Conservation (phyloP, 805 yeast species). For the Wickerhamomyces rabaulensis region DNA sequence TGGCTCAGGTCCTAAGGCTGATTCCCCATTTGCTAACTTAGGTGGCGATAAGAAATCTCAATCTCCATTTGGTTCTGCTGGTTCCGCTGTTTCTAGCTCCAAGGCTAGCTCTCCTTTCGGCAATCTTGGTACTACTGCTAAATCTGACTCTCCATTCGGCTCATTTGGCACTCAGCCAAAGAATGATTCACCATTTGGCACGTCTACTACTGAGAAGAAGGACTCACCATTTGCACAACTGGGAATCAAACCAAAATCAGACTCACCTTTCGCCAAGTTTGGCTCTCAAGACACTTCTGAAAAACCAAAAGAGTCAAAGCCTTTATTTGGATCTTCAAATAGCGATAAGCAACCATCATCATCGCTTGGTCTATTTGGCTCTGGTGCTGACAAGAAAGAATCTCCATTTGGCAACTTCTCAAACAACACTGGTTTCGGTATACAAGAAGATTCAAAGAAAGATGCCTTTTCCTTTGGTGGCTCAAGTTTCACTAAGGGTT, state of each 20-base stretch:
- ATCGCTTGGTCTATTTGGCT: not conserved
- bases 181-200: constrained; percentile 6
- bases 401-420: not conserved
- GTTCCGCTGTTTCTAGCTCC: too few relatives aligned
- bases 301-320: too few relatives aligned
- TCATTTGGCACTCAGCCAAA: not conserved
- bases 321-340: too few relatives aligned
- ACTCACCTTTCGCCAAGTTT: not conserved
- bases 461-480: not conserved
- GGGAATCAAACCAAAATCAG: not conserved
- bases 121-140: too few relatives aligned
- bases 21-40: constrained; percentile 9
- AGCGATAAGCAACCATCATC: not conserved
- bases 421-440: not conserved
- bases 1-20: not conserved
- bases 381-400: not conserved
- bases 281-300: not conserved
- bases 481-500: not conserved
- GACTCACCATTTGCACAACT: too few relatives aligned
- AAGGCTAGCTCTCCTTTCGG: constrained; percentile 2
- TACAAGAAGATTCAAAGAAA: not conserved
- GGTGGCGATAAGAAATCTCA: not conserved
- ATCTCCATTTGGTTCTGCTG: constrained; percentile 5
- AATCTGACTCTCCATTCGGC: constrained; percentile 7
- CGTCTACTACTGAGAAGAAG: too few relatives aligned